Evolutionary conservation across 1,284 basidiomycete genomes (phyloP).

Genomic region (Ceratobasidium sp.): DNA sequence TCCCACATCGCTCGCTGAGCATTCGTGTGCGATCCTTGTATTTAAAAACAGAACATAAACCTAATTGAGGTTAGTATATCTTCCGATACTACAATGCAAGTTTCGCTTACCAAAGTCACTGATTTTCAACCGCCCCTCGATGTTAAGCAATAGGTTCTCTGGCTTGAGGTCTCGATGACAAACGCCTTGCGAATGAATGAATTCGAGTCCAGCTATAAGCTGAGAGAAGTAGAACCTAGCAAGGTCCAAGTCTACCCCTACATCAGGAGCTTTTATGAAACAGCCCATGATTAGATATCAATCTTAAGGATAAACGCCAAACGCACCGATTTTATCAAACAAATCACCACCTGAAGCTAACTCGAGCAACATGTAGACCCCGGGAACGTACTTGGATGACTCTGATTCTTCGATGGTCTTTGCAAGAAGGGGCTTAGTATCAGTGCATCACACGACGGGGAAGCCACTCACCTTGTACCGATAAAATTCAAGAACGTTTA

Average conservation of each 20-base stretch:
- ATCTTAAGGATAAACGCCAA: slow-evolving; percentile 21
- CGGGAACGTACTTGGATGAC: slow-evolving; percentile 73
- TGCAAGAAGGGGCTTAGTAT: slow-evolving; percentile 60
- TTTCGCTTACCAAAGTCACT: slow-evolving; percentile 84
- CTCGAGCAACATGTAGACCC: slow-evolving; percentile 93
- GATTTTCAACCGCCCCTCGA: slow-evolving; percentile 86
- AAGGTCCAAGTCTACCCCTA: slow-evolving; percentile 88
- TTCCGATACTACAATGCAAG: not conserved
- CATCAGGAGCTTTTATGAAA: slow-evolving; percentile 75
- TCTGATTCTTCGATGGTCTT: slow-evolving; percentile 80
- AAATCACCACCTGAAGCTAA: slow-evolving; percentile 94
- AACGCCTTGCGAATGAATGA: slow-evolving; percentile 91
- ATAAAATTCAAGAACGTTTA: slow-evolving; percentile 84
- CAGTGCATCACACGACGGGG: not conserved
- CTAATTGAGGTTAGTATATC: not conserved
- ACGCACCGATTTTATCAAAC: slow-evolving; percentile 96
- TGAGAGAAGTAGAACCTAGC: slow-evolving; percentile 95
- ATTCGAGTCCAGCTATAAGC: slow-evolving; percentile 82
- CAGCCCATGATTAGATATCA: not conserved
- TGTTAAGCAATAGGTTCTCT: slow-evolving; percentile 90
- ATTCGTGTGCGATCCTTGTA: slow-evolving; percentile 87
- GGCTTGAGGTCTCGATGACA: slow-evolving; percentile 98
- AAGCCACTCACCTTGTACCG: slow-evolving; percentile 27
- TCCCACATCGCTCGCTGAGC: slow-evolving; percentile 89
- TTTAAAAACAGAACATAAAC: slow-evolving; percentile 88